A percentile compares a stretch with the other conserved stretches of the same genome.
Evolutionary conservation across 1,284 basidiomycete genomes (phyloP).

Genomic region (Ustilago tritici): DNA sequence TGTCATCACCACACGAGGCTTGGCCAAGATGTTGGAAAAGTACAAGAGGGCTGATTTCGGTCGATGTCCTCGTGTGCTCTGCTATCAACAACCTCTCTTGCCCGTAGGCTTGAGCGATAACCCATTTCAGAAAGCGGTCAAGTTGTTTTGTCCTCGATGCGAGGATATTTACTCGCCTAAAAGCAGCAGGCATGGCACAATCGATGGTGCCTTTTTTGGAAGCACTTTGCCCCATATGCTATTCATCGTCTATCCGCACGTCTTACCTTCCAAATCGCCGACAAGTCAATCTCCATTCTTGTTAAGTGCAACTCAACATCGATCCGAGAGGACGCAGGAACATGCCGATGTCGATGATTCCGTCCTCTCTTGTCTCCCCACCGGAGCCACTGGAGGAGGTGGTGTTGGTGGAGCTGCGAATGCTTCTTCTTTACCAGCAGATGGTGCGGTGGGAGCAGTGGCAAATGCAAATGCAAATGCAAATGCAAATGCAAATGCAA

Average conservation of each 20-base stretch:
- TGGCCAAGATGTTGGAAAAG: slow-evolving; percentile 70
- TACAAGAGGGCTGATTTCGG: slow-evolving; percentile 69
- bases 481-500: slow-evolving; percentile 13
- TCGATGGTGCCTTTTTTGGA: slow-evolving; percentile 70
- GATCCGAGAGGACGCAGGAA: slow-evolving; percentile 71
- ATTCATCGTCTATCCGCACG: slow-evolving; percentile 76
- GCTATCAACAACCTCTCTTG: slow-evolving; percentile 65
- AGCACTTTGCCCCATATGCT: slow-evolving; percentile 69
- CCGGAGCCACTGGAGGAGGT: too few species aligned
- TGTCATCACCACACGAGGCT: slow-evolving; percentile 66
- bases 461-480: slow-evolving; percentile 18
- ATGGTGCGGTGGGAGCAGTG: slow-evolving; percentile 9
- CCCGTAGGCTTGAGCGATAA: slow-evolving; percentile 67
- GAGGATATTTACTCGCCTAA: slow-evolving; percentile 69
- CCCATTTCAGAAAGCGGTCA: slow-evolving; percentile 68
- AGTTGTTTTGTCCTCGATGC: slow-evolving; percentile 68
- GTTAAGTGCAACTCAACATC: slow-evolving; percentile 38
- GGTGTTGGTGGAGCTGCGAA: slow-evolving; percentile 19
- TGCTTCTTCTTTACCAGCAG: slow-evolving; percentile 20
- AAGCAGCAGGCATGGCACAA: slow-evolving; percentile 66
- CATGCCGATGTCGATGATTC: slow-evolving; percentile 69
- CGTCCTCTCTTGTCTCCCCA: slow-evolving; percentile 33
- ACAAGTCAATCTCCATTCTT: slow-evolving; percentile 58
- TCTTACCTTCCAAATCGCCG: slow-evolving; percentile 74
- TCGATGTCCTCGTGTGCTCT: slow-evolving; percentile 67